Base-by-base conservation (phyloP, 768 basidiomycete genomes). In the Leccinum pellstonianum region DNA sequence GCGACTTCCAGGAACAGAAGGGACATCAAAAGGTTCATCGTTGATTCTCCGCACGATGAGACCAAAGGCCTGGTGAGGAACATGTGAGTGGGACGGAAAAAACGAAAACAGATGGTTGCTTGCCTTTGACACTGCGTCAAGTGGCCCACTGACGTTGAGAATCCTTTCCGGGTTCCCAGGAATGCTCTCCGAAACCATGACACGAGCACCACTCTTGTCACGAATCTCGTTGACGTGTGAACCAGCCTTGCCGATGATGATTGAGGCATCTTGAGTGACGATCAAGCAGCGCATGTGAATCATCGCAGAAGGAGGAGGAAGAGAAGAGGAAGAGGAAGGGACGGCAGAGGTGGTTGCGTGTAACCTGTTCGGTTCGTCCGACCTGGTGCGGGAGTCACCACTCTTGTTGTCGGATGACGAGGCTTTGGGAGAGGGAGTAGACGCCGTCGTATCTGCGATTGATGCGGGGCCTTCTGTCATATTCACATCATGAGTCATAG, bases 161-260 rank as follows among this genome's bases (percentile, higher is more conserved):
- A 99, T 98, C 50, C 97, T 88, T 77, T 99, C 97, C n/a, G 97
- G 97, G 72, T 98, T 98, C 9, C 96, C 96, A 4, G 97, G 94
- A 61, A 98, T 98, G 71, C 94, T 94, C 78, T 99, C 97, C 19
- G 95, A 98, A 51, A 99, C 94, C 80, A 95, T 92, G 67, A 98
- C 94, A 52, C 94, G 84, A 14, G 96, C 95, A 48, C 93, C 94
- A 64, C 93, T 95, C 81, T 96, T 97, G 75, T 98, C 97, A 62
- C 97, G 83, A 63, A 99, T 98, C 76, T 99, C 97, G 68, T 97
- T 98, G 66, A 99, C 95, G 77, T 98, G 97, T 48, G 90, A 84
- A 64, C 96, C 96, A 53, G 81, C 91, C 76, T 94, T 93, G 38
- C 97, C 97, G 65, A 99, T 99, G 79, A 98, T 98, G 77, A 99